Percentiles rank a stretch among this genome's conserved stretches.
phyloP scores from a whole-genome alignment of 2,329 filamentous ascomycete genomes.

The Exserohilum turcica region DNA sequence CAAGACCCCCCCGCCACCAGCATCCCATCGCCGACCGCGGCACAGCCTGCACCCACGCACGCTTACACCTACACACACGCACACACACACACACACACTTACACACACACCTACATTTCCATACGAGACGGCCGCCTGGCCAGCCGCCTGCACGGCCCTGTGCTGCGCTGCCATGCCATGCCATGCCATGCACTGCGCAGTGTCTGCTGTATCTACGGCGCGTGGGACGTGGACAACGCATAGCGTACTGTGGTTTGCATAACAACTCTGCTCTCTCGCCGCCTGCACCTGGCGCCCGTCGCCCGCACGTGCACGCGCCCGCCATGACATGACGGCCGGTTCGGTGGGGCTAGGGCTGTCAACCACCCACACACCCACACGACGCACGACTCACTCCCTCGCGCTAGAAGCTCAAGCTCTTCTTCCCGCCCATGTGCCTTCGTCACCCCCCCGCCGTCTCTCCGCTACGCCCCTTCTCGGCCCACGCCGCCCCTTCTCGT shows the following conservation, averaged over 20 bases:
- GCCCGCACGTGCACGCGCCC: too few species aligned
- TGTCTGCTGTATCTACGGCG: conserved; percentile 6
- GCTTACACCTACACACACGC: too few species aligned
- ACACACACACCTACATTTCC: too few species aligned
- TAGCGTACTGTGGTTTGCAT: conserved; percentile 26
- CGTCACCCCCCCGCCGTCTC: conserved; percentile 8
- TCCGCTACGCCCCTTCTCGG: conserved; percentile 1
- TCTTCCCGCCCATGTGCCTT: background rate
- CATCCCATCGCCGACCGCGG: conserved; percentile 26
- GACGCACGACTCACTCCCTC: too few species aligned
- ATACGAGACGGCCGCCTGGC: conserved; percentile 25
- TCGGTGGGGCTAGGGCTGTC: conserved; percentile 13
- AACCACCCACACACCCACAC: conserved; percentile 7
- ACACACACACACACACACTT: too few species aligned
- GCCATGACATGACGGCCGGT: conserved; percentile 9
- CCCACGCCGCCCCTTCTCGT: background rate
- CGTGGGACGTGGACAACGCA: conserved; percentile 32
- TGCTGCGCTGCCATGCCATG: too few species aligned
- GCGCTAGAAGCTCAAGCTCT: background rate
- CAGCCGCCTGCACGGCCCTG: conserved; percentile 18
- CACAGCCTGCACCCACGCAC: conserved; percentile 24
- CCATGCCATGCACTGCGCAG: too few species aligned
- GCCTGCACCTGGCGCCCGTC: too few species aligned
- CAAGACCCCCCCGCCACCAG: conserved; percentile 4
- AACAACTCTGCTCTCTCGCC: background rate